Conservation (phyloP, 2,329 filamentous ascomycete species). For the Aspergillus tanneri region DNA sequence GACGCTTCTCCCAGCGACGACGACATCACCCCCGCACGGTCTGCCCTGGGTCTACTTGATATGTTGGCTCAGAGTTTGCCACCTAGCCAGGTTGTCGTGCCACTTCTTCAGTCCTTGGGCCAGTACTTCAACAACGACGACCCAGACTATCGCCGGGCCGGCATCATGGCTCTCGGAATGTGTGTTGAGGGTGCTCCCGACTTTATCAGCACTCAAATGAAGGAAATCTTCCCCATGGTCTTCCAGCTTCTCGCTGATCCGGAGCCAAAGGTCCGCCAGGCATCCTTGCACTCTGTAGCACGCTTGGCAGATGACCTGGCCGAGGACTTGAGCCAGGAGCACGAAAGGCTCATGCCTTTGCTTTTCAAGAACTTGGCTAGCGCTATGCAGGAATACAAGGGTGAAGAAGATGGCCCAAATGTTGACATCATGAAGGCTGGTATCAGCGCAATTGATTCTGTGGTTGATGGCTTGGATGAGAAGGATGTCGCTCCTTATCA, state of each 20-base stretch:
- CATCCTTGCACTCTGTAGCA: constrained; percentile 82
- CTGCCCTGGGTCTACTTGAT: constrained; percentile 83
- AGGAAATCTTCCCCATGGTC: constrained; percentile 79
- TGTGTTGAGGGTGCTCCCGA: constrained; percentile 96
- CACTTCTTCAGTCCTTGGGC: constrained; percentile 81
- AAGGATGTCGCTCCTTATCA: constrained; percentile 81
- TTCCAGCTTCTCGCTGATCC: constrained; percentile 78
- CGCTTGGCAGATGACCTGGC: constrained; percentile 90
- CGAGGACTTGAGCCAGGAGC: constrained; percentile 83
- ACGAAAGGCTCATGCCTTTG: constrained; percentile 77
- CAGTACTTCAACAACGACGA: constrained; percentile 73
- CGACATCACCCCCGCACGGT: constrained; percentile 79
- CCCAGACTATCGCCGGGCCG: constrained; percentile 79
- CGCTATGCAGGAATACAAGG: constrained; percentile 66
- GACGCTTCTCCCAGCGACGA: constrained; percentile 69
- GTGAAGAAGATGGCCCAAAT: constrained; percentile 68
- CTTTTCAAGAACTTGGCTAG: constrained; percentile 86
- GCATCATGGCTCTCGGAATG: constrained; percentile 87
- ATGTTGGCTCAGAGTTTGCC: constrained; percentile 84
- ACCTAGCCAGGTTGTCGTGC: constrained; percentile 90
- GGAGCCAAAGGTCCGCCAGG: constrained; percentile 81
- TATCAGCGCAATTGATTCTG: constrained; percentile 85
- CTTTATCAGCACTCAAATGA: constrained; percentile 91
- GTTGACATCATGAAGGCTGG: constrained; percentile 84
- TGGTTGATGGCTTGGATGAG: constrained; percentile 70